Evolutionary conservation across 768 basidiomycete species (phyloP).

Genomic region (Suillus hirtellus): DNA sequence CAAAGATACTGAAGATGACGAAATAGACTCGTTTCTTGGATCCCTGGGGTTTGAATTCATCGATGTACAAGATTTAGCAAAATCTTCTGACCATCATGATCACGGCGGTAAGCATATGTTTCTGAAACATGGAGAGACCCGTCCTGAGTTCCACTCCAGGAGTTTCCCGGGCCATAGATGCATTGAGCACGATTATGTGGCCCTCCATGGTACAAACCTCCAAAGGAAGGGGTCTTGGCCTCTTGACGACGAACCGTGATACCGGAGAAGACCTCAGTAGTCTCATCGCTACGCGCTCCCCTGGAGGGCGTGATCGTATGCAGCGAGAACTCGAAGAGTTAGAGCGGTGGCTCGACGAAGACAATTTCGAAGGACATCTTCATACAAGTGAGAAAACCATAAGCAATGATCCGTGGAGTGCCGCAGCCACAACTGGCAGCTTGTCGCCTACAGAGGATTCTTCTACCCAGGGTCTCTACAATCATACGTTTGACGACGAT

Average conservation of each 20-base stretch:
- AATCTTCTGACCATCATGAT: conserved; percentile 10
- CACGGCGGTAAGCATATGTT: conserved; percentile 19
- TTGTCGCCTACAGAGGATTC: conserved; percentile 25
- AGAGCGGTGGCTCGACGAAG: conserved; percentile 61
- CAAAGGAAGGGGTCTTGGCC: not conserved
- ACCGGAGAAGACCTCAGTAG: conserved; percentile 9
- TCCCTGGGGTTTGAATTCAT: conserved; percentile 78
- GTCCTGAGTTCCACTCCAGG: conserved; percentile 29
- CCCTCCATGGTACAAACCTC: conserved; percentile 62
- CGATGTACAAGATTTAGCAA: conserved; percentile 35
- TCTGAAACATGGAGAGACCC: not conserved
- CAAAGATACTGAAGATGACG: conserved; percentile 48
- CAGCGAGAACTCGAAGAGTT: conserved; percentile 58
- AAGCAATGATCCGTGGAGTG: conserved; percentile 42
- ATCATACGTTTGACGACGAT: conserved; percentile 69
- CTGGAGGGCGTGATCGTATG: conserved; percentile 36
- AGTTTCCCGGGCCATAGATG: conserved; percentile 72
- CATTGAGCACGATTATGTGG: conserved; percentile 88
- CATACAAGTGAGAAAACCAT: conserved; percentile 20
- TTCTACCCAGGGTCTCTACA: conserved; percentile 32
- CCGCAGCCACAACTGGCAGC: conserved; percentile 32
- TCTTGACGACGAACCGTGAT: not conserved
- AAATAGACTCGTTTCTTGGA: conserved; percentile 64
- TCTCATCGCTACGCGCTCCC: conserved; percentile 6
- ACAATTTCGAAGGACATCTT: conserved; percentile 22